Percentiles rank a stretch among this genome's conserved stretches.
Conservation (phyloP, 106 monocot genomes). For the Ottelia alismoides region DNA sequence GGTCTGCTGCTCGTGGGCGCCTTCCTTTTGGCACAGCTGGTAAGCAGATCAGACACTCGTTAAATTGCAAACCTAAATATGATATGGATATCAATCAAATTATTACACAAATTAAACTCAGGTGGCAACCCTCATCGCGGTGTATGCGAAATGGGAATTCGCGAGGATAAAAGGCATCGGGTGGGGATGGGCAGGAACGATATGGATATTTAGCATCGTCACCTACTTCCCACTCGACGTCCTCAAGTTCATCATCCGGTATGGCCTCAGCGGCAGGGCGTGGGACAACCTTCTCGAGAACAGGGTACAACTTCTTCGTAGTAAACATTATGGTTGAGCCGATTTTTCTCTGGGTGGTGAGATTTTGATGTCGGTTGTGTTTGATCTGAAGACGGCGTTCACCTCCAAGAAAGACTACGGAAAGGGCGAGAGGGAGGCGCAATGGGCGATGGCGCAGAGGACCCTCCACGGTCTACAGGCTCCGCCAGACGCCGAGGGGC, state of each 20-base stretch:
- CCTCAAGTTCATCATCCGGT: conserved; percentile 24
- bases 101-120: too few species aligned
- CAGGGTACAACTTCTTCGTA: conserved; percentile 11
- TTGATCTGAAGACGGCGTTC: conserved; percentile 12
- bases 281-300: conserved; percentile 25
- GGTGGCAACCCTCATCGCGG: conserved; percentile 13
- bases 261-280: conserved; percentile 20
- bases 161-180: conserved; percentile 11
- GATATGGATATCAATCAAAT: too few species aligned
- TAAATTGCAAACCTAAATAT: too few species aligned
- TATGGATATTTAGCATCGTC: conserved; percentile 20
- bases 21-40: too few species aligned
- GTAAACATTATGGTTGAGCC: too few species aligned
- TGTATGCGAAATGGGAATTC: conserved; percentile 12
- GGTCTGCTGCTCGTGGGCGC: too few species aligned
- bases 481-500: too few species aligned
- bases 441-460: conserved; percentile 22
- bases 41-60: too few species aligned
- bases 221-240: conserved; percentile 19
- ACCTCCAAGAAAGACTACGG: conserved; percentile 24
- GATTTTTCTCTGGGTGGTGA: background rate
- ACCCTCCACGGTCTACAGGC: conserved; percentile 16
- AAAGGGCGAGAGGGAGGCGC: conserved; percentile 21
- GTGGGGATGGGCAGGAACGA: conserved; percentile 19
- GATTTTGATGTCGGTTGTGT: background rate